Base-by-base conservation (phyloP, 768 basidiomycete genomes). In the Amanita pallidorosea region DNA sequence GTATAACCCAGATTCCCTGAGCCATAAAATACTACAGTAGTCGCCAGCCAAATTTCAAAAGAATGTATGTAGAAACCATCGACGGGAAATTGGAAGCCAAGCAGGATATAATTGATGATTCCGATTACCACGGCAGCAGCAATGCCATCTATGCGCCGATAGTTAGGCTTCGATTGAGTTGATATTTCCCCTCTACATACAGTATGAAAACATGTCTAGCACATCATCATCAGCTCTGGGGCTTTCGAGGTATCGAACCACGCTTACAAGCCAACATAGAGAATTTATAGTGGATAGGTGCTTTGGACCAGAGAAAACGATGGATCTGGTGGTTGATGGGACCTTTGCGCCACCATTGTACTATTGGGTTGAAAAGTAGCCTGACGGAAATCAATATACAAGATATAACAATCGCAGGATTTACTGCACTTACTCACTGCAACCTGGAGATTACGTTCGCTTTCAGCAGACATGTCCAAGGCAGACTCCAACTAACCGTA, bases 271-370 rank as follows among this genome's bases (percentile, higher is more conserved):
- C 73, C 69, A 85, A 65, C 81, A 84, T 85, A 52, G 77, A 80
- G 60, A 89, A 72, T 71, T 89, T 89, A 72, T 89, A 89, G 61
- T 89, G 87, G 22, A 87, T 67, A 1, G 87, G 87, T 8, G 85
- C 84, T 5, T 61, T 67, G 1, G 77, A 81, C 87, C 87, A 89
- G 51, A 89, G 61, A 65, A 89, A 89, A 49, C 62, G 70, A 57
- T 82, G 82, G n/a, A 89, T 77, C 61, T 85, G 83, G 45, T 70
- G 65, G 35, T 81, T 84, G 61, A 95, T 80, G 1, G 91, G 91
- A 0, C 91, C 91, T 50, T 74, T 73, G 36, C 73, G 67, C 72
- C 76, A 81, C 90, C 89, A 93, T 44, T 82, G 65, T 31, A 77
- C 67, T 49, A 93, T 55, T 1, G 91, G 92, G 60, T 91, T 83